phyloP scores from a whole-genome alignment of 768 basidiomycete genomes.

The Flagelloscypha sp. region DNA sequence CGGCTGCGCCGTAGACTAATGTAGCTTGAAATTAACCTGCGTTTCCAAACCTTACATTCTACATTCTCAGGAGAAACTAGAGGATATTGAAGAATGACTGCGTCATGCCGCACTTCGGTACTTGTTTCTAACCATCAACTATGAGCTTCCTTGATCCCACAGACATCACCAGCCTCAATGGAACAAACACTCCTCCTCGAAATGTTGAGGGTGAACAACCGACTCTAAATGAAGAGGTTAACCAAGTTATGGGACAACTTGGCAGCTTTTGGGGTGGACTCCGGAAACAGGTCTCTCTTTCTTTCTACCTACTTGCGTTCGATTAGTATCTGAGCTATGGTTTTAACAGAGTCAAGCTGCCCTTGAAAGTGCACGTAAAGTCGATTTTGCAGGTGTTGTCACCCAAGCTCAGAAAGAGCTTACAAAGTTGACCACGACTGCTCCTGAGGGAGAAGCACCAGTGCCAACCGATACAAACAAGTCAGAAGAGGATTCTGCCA shows the following conservation, averaged over 20 bases:
- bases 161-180: slow-evolving; percentile 36
- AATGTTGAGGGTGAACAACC: slow-evolving; percentile 33
- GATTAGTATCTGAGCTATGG: slow-evolving; percentile 7
- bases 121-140: slow-evolving; percentile 8
- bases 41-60: too few species aligned
- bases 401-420: slow-evolving; percentile 74
- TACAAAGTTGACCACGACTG: slow-evolving; percentile 44
- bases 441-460: slow-evolving; percentile 12
- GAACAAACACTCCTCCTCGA: slow-evolving; percentile 39
- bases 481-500: slow-evolving; percentile 10
- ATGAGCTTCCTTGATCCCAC: slow-evolving; percentile 77
- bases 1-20: too few species aligned
- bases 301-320: not conserved
- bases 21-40: too few species aligned
- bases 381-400: slow-evolving; percentile 67
- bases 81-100: too few species aligned
- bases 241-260: slow-evolving; percentile 81
- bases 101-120: too few species aligned
- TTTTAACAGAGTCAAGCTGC: slow-evolving; percentile 55
- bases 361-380: slow-evolving; percentile 59
- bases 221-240: slow-evolving; percentile 79
- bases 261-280: slow-evolving; percentile 88
- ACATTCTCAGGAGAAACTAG: too few species aligned
- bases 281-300: slow-evolving; percentile 61
- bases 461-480: slow-evolving; percentile 7